Base-by-base conservation (phyloP, 495 filamentous ascomycete genomes). In the Lophiostoma macrostomum region DNA sequence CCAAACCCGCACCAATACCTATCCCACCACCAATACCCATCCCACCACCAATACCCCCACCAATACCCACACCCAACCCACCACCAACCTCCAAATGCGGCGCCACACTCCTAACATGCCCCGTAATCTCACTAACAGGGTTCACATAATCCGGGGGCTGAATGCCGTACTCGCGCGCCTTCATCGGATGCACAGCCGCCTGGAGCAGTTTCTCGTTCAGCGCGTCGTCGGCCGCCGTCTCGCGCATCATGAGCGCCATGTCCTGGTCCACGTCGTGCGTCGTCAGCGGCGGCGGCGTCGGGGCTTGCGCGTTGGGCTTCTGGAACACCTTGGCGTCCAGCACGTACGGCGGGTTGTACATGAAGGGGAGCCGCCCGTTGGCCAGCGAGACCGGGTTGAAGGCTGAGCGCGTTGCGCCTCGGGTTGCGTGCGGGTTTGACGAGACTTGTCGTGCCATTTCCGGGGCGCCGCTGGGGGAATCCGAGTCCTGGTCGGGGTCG, bases 401-500 rank as follows among this genome's bases (percentile, higher is more conserved):
- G 4, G 62, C 62, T n/a, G 48, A 61, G 35, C 62, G 65, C 20
- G 63, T 64, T 34, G 69, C 57, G 46, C 67, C 47, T 56, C 68
- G 66, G 31, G 66, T 63, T 35, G 62, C 64, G 49, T 63, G 56
- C 25, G 65, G 60, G 35, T 57, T 66, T 30, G 64, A 67, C 40
- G 58, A 68, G 45, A 44, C 58, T 55, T 61, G 49, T 39, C 69
- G 62, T 10, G 61, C 57, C 69, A 72, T 72, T 13, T 70, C 69
- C 6, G 58, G 40, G n/a, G 69, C 58, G 1, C 56, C 61, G 14
- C 60, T 39, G 7, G 61, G 48, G 1, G 50, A 49, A 32, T 54
- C 57, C 3, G 58, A 42, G 27, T 61, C 57, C 7, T 48, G 24
- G 40, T 62, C 62, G 11, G 30, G 31, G 12, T 57, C 61, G 11